These are phyloP conservation scores for Saturnispora bothae DNA, from an alignment of 805 yeast species.

Conservation along the genomic window DNA sequence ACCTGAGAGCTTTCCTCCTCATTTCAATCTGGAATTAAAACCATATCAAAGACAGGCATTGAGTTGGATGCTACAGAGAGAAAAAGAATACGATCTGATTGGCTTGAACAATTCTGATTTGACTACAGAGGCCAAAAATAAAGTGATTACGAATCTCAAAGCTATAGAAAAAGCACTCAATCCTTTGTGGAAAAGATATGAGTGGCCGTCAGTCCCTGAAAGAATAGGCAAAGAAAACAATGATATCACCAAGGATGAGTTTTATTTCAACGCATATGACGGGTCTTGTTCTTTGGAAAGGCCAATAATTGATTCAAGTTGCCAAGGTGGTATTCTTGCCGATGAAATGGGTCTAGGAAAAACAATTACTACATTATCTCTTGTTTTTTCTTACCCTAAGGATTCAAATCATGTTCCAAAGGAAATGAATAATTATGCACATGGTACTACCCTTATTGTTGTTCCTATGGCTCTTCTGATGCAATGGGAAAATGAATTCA, in stretches of 20 bases:
- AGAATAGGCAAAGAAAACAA: slow-evolving; percentile 4
- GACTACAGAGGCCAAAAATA: slow-evolving; percentile 16
- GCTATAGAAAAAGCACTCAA: slow-evolving; percentile 45
- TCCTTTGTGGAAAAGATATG: slow-evolving; percentile 75
- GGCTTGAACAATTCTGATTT: slow-evolving; percentile 24
- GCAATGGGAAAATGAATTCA: slow-evolving; percentile 84
- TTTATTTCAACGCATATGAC: slow-evolving; percentile 69
- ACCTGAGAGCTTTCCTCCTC: slow-evolving; percentile 51
- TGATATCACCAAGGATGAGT: slow-evolving; percentile 18
- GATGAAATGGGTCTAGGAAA: slow-evolving; percentile 98
- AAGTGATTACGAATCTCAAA: slow-evolving; percentile 17
- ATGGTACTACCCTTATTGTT: slow-evolving; percentile 62
- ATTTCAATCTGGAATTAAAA: slow-evolving; percentile 51
- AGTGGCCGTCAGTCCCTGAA: slow-evolving; percentile 48
- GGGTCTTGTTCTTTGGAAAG: slow-evolving; percentile 65
- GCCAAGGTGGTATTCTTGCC: slow-evolving; percentile 81
- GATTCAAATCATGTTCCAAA: slow-evolving; percentile 27
- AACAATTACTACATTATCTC: slow-evolving; percentile 71
- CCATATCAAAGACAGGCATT: slow-evolving; percentile 78
- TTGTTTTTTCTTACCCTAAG: slow-evolving; percentile 54
- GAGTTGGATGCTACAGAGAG: slow-evolving; percentile 83
- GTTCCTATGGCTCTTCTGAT: slow-evolving; percentile 87
- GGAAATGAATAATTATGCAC: slow-evolving; percentile 40
- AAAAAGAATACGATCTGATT: slow-evolving; percentile 44
- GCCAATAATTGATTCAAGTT: slow-evolving; percentile 51